Evolutionary conservation across 352 stramenopile genomes (phyloP), one percentile per base, ranked within the genome.

Genomic region (Globisporangium orthogonon): DNA sequence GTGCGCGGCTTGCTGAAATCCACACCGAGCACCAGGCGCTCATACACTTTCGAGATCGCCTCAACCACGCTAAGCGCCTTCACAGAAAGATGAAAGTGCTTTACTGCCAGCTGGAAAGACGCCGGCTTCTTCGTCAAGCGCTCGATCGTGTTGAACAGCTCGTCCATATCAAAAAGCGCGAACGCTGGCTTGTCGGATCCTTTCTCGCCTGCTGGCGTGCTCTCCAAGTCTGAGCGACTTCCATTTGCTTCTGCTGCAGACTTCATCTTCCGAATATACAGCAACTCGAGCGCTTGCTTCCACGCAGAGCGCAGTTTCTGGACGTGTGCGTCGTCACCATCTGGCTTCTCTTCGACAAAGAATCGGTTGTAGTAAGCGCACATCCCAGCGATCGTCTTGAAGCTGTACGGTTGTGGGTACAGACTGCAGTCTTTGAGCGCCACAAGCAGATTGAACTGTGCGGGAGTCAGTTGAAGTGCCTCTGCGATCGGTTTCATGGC

Each of bases 381-480:
- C n/a, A 91, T 75, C 3, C 69, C 65, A 4, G 74, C 62, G 23
- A 91, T 52, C 0, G 64, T 76, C 30, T 63, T 56, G 50, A 91
- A 87, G 30, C 53, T 77, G 60, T 83, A 74, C 4, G 66, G 56
- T 0, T 69, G 51, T 3, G 80, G 76, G 17, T 78, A 87, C 11
- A 83, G 17, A 2, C 59, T 64, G 47, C 63, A 78, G 33, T 71
- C 61, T 17, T 82, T 83, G 5, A 91, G 48, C 7, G 71, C 76
- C 3, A 91, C 59, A 2, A 92, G 50, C 35, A 92, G 33, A 35
- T 92, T 92, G 23, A 92, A 70, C 50, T 92, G 79, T 4, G 71
- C 60, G 1, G 66, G 69, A 0, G 73, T 73, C 3, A 92, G 53
- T 1, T 73, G 44, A 7, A 92, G 62, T 14, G 84, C 13, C 7